Evolutionary conservation across 352 stramenopile genomes (phyloP), one percentile per base, ranked within the genome.

Genomic region (Elongisporangium anandrum): DNA sequence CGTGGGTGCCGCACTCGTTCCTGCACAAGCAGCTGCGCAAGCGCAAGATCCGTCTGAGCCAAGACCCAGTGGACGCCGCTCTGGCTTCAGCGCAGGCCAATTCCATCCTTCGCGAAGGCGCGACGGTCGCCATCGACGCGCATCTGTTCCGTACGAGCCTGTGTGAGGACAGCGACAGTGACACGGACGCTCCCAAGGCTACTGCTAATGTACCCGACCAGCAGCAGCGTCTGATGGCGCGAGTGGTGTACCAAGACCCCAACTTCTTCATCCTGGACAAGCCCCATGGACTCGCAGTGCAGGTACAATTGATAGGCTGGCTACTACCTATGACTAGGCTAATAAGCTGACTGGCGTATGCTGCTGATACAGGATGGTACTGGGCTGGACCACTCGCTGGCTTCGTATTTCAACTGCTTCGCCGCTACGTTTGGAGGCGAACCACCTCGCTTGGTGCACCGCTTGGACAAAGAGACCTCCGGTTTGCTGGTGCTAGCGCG

Each of bases 221-320:
- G 22, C 8, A 47, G 51, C n/a, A 17, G 21, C 21, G 17, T 0
- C 56, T 90, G 39, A 24, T 75, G 17, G 24, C 66, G 47, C 59
- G 80, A 2, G 22, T 92, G 12, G 55, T 85, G 52, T 78, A 83
- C 62, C 48, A 63, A 20, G 74, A 92, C 61, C 50, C 63, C 45
- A 84, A 90, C 53, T 92, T 72, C 61, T 49, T 89, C 52, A 61
- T 87, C 50, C 70, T 92, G 20, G 70, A 92, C 61, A 92, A 92
- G 55, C 82, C 82, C 1, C 68, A 77, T n/a, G 79, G 79, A 50
- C 68, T 92, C 52, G 82, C 80, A 22, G 78, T 89, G 13, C 81
- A 86, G 64, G 70, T 75, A 45, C 2, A 3, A 8, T 24, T 5
- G 19, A n/a, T n/a, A n/a, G n/a, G n/a, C n/a, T n/a, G n/a, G 24